A percentile compares a stretch with the other conserved stretches of the same genome.
Evolutionary conservation across 192 early-diverging fungal genomes (phyloP).

Genomic region (Backusella liffmaniae): DNA sequence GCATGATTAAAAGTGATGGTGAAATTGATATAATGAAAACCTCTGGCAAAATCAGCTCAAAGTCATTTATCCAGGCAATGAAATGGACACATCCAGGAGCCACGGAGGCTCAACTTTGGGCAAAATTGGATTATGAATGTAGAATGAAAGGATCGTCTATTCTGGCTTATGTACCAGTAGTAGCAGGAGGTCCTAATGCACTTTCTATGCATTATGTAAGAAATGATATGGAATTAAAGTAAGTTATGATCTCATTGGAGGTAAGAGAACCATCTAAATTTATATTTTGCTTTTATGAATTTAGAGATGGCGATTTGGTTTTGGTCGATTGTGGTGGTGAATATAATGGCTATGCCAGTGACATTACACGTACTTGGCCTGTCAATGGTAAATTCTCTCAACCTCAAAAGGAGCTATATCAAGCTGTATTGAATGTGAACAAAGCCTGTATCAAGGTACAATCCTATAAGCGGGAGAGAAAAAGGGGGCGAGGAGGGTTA

Average conservation of each 20-base stretch:
- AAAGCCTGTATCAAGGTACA: slow-evolving; percentile 79
- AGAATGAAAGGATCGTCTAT: slow-evolving; percentile 58
- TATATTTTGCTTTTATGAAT: neutral
- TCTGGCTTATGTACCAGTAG: slow-evolving; percentile 94
- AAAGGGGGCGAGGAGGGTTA: neutral
- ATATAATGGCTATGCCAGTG: slow-evolving; percentile 85
- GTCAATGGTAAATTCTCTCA: slow-evolving; percentile 82
- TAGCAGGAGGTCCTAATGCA: slow-evolving; percentile 89
- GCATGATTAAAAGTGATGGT: slow-evolving; percentile 73
- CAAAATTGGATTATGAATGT: slow-evolving; percentile 74
- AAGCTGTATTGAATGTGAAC: slow-evolving; percentile 81
- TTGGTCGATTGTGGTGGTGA: slow-evolving; percentile 92
- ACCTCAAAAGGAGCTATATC: slow-evolving; percentile 82
- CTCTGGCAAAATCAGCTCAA: slow-evolving; percentile 73
- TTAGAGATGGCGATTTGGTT: slow-evolving; percentile 76
- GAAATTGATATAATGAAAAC: slow-evolving; percentile 81
- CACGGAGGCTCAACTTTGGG: slow-evolving; percentile 74
- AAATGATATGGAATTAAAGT: slow-evolving; percentile 68
- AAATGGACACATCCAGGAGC: slow-evolving; percentile 65
- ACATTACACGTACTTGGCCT: slow-evolving; percentile 94
- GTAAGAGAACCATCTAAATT: neutral
- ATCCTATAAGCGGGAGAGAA: neutral
- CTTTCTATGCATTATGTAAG: slow-evolving; percentile 93
- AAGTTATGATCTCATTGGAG: neutral
- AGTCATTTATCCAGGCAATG: slow-evolving; percentile 82